Percentiles rank a stretch among this genome's conserved stretches.
These are phyloP conservation scores for Fraxinus cuspidata DNA, from an alignment of 257 asterid species.

Conservation along the genomic window DNA sequence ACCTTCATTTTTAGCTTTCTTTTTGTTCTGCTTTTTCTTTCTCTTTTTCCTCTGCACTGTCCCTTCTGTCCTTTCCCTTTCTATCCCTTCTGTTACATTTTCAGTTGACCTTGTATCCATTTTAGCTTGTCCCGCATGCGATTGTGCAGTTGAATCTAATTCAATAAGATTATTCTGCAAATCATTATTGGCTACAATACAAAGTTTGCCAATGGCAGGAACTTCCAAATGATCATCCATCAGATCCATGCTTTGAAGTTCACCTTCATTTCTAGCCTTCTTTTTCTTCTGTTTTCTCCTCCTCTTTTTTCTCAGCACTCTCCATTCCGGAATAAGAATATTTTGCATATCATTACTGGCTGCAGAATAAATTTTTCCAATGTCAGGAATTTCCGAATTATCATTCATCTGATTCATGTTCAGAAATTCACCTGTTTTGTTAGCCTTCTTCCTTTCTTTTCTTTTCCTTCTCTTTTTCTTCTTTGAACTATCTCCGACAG, in stretches of 20 bases:
- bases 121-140: slow-evolving; percentile 24
- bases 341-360: slow-evolving; percentile 23
- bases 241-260: slow-evolving; percentile 11
- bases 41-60: slow-evolving; percentile 27
- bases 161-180: slow-evolving; percentile 22
- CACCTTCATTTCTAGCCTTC: slow-evolving; percentile 15
- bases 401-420: slow-evolving; percentile 31
- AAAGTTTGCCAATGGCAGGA: slow-evolving; percentile 20
- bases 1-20: slow-evolving; percentile 8
- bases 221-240: slow-evolving; percentile 20
- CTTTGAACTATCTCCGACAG: not conserved
- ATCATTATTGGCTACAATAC: slow-evolving; percentile 19
- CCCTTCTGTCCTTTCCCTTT: slow-evolving; percentile 11
- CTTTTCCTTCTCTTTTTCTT: slow-evolving; percentile 17
- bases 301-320: slow-evolving; percentile 27
- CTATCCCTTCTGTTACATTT: slow-evolving; percentile 4
- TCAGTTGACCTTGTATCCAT: slow-evolving; percentile 28
- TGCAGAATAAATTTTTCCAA: slow-evolving; percentile 16
- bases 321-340: slow-evolving; percentile 24
- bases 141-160: slow-evolving; percentile 20
- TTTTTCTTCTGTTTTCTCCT: slow-evolving; percentile 22
- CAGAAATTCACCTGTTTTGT: slow-evolving; percentile 26
- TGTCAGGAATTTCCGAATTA: slow-evolving; percentile 23
- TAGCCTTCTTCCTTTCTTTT: slow-evolving; percentile 23
- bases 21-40: slow-evolving; percentile 22